A percentile compares a stretch with the other conserved stretches of the same genome.
Conservation (phyloP, 768 basidiomycete genomes). For the Suillus alpinus region DNA sequence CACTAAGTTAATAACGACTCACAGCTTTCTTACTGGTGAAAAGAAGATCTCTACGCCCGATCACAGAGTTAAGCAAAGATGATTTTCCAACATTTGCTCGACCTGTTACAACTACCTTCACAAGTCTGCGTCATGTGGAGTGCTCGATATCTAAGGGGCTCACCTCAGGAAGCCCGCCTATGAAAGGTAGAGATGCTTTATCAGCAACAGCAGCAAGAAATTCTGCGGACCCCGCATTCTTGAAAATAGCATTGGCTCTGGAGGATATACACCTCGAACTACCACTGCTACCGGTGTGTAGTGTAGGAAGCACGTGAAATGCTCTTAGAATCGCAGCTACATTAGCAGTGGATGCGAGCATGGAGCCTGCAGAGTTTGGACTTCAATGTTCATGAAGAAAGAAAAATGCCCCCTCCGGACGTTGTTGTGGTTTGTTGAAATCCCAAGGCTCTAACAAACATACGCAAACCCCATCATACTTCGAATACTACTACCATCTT, state of each 20-base stretch:
- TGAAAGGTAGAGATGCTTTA: constrained; percentile 15
- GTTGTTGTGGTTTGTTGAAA: constrained; percentile 24
- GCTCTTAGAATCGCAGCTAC: neutral
- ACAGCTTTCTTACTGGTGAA: constrained; percentile 72
- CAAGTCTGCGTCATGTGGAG: neutral
- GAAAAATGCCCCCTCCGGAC: neutral
- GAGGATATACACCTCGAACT: neutral
- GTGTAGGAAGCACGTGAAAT: neutral
- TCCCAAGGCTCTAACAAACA: constrained; percentile 23
- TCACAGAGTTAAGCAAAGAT: constrained; percentile 64
- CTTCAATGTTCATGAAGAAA: neutral
- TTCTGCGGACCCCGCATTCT: constrained; percentile 23
- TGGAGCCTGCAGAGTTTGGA: neutral
- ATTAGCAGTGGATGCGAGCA: neutral
- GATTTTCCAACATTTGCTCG: constrained; percentile 82
- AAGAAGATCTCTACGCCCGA: constrained; percentile 54
- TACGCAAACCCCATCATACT: neutral
- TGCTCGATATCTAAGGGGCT: constrained; percentile 10
- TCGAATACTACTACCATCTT: neutral
- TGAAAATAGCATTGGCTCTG: constrained; percentile 15
- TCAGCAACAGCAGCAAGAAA: constrained; percentile 24
- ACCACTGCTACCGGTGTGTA: neutral
- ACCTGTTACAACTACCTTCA: constrained; percentile 37
- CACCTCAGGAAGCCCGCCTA: constrained; percentile 25
- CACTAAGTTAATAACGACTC: constrained; percentile 20